phyloP scores from a whole-genome alignment of 1,284 basidiomycete genomes.

The Melampsora larici-populina region DNA sequence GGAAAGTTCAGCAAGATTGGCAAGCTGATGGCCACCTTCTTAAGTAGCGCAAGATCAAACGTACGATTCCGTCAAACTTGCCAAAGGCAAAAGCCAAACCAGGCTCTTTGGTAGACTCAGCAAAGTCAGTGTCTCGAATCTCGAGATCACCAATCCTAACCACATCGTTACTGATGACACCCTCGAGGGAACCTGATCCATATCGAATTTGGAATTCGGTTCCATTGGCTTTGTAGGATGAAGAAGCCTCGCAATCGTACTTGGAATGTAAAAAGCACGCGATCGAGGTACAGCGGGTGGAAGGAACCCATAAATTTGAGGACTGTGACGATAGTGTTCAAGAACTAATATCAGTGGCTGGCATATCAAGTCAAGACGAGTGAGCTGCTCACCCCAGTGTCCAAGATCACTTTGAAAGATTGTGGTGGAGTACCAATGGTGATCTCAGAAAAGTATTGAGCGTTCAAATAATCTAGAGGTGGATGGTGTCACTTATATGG shows the following conservation, averaged over 20 bases:
- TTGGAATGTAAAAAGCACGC: conserved; percentile 95
- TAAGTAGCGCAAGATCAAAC: not conserved
- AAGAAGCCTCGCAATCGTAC: conserved; percentile 80
- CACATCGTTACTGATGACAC: conserved; percentile 83
- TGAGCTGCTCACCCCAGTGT: conserved; percentile 18
- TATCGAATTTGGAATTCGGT: conserved; percentile 89
- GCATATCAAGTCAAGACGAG: conserved; percentile 65
- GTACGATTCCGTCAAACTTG: conserved; percentile 61
- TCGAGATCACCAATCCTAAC: conserved; percentile 79
- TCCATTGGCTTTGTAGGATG: conserved; percentile 88
- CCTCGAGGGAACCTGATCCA: conserved; percentile 94
- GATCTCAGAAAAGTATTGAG: conserved; percentile 93
- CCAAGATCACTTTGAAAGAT: conserved; percentile 50
- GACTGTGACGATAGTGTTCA: conserved; percentile 57
- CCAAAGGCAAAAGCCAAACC: conserved; percentile 96
- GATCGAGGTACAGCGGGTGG: conserved; percentile 81
- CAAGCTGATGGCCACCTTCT: conserved; percentile 43
- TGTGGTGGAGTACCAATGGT: conserved; percentile 76
- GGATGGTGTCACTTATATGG: conserved; percentile 20
- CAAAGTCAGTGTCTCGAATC: conserved; percentile 80
- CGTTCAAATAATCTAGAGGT: conserved; percentile 84
- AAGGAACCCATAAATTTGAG: conserved; percentile 91
- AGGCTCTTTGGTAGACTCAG: conserved; percentile 93
- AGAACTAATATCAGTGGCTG: conserved; percentile 73
- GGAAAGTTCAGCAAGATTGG: not conserved